Evolutionary conservation across 164 flowering plant genomes (phyloP).

Genomic region (Macadamia integrifolia): DNA sequence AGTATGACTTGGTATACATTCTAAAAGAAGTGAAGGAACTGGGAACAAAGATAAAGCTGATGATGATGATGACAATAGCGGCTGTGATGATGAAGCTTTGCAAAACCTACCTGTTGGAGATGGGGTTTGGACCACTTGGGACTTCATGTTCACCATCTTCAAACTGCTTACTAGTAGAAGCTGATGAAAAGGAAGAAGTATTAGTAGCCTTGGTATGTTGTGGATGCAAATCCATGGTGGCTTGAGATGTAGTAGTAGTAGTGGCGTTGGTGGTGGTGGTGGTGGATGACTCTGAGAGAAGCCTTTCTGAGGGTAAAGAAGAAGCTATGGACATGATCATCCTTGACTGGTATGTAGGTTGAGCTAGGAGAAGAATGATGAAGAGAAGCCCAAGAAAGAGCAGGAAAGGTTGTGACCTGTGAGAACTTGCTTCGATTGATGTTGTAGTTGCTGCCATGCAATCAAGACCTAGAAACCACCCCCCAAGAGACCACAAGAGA

Average conservation of each 20-base stretch:
- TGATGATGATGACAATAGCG: background rate
- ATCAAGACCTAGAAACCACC: conserved; percentile 42
- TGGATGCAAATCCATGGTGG: conserved; percentile 19
- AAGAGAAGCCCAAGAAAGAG: conserved; percentile 30
- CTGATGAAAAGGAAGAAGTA: conserved; percentile 9
- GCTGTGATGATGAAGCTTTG: background rate
- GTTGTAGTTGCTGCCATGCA: conserved; percentile 58
- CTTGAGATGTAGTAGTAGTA: conserved; percentile 1
- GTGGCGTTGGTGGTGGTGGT: conserved; percentile 8
- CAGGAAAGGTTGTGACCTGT: conserved; percentile 23
- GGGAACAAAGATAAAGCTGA: background rate
- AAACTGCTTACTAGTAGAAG: conserved; percentile 22
- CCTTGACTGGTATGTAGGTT: conserved; percentile 22
- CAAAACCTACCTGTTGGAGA: conserved; percentile 26
- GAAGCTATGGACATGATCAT: conserved; percentile 14
- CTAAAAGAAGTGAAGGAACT: background rate
- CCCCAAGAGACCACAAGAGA: conserved; percentile 69
- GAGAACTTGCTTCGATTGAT: conserved; percentile 15
- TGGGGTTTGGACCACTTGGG: conserved; percentile 90
- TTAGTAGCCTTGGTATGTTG: conserved; percentile 11
- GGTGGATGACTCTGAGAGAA: conserved; percentile 20
- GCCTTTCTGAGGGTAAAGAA: conserved; percentile 15
- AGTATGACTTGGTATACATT: background rate
- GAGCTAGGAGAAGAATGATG: conserved; percentile 27
- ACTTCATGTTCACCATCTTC: conserved; percentile 66